Conservation (phyloP, 2,329 filamentous ascomycete genomes). For the Stachybotrys chartarum region DNA sequence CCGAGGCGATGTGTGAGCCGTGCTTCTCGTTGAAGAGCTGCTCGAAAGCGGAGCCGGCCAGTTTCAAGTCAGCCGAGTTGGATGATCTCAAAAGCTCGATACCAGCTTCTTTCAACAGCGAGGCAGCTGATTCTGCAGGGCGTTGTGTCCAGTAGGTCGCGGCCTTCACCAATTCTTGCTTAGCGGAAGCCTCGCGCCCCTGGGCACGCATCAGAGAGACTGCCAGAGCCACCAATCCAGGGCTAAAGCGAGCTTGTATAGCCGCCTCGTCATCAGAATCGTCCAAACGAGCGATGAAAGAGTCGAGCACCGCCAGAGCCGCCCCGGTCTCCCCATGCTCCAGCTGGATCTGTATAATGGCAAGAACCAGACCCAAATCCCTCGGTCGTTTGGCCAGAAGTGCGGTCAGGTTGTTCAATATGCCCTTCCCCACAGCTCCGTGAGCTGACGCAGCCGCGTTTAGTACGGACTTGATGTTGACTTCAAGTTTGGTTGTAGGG, state of each 20-base stretch:
- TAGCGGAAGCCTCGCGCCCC: conserved; percentile 65
- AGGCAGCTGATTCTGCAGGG: conserved; percentile 34
- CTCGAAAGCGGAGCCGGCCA: conserved; percentile 74
- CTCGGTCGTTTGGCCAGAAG: conserved; percentile 67
- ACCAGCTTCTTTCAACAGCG: conserved; percentile 76
- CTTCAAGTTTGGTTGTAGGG: conserved; percentile 21
- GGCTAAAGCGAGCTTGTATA: conserved; percentile 69
- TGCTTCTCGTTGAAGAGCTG: conserved; percentile 59
- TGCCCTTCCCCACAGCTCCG: conserved; percentile 55
- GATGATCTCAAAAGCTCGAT: conserved; percentile 72
- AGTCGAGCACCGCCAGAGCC: conserved; percentile 68
- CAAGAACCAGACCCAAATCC: conserved; percentile 74
- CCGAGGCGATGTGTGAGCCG: conserved; percentile 63
- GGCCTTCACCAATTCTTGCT: conserved; percentile 68
- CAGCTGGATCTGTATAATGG: conserved; percentile 75
- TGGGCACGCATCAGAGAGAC: conserved; percentile 74
- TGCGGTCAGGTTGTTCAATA: conserved; percentile 61
- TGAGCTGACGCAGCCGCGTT: conserved; percentile 68
- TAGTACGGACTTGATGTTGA: conserved; percentile 38
- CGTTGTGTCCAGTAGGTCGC: conserved; percentile 73
- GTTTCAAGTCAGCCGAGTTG: conserved; percentile 56
- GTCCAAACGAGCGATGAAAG: conserved; percentile 67
- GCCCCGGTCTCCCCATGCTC: conserved; percentile 62
- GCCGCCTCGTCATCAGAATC: conserved; percentile 47
- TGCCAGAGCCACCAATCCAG: conserved; percentile 73